Percentiles rank a stretch among this genome's conserved stretches.
Conservation (phyloP, 805 yeast genomes). For the Ogataea thermomethanolica region DNA sequence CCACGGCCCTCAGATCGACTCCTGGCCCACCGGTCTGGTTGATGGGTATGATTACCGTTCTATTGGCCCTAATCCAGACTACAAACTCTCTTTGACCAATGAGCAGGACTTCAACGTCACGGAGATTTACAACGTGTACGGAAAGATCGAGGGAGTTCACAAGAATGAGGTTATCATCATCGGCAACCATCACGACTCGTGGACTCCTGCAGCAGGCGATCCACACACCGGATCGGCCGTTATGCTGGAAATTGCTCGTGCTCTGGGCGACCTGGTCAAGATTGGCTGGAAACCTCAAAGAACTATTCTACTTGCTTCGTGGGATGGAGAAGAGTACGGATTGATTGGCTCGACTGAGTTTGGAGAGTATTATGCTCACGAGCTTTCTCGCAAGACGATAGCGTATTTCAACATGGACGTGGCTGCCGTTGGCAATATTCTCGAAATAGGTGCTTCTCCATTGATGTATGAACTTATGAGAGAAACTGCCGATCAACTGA, state of each 20-base stretch:
- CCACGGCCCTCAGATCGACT: slow-evolving; percentile 42
- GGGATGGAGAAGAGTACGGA: slow-evolving; percentile 82
- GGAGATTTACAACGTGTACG: slow-evolving; percentile 63
- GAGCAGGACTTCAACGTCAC: slow-evolving; percentile 59
- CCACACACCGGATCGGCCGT: slow-evolving; percentile 74
- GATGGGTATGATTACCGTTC: slow-evolving; percentile 34
- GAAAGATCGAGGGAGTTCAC: slow-evolving; percentile 52
- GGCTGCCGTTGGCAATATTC: slow-evolving; percentile 52
- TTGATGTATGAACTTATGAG: slow-evolving; percentile 46
- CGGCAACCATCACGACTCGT: slow-evolving; percentile 79
- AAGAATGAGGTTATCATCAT: slow-evolving; percentile 54
- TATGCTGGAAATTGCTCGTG: slow-evolving; percentile 60
- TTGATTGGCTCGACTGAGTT: slow-evolving; percentile 75
- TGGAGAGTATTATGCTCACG: slow-evolving; percentile 55
- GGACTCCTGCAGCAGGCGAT: slow-evolving; percentile 78
- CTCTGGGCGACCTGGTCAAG: slow-evolving; percentile 46
- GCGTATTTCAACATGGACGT: slow-evolving; percentile 72
- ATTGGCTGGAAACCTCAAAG: slow-evolving; percentile 72
- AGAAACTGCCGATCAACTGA: slow-evolving; percentile 41
- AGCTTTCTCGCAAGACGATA: slow-evolving; percentile 47
- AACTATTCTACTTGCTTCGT: slow-evolving; percentile 65
- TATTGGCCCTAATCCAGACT: slow-evolving; percentile 36
- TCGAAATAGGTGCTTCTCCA: slow-evolving; percentile 58
- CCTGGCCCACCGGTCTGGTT: slow-evolving; percentile 31
- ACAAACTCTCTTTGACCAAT: slow-evolving; percentile 51